Evolutionary conservation across 208 protist species (phyloP).

Genomic region (Crithidia thermophila): DNA sequence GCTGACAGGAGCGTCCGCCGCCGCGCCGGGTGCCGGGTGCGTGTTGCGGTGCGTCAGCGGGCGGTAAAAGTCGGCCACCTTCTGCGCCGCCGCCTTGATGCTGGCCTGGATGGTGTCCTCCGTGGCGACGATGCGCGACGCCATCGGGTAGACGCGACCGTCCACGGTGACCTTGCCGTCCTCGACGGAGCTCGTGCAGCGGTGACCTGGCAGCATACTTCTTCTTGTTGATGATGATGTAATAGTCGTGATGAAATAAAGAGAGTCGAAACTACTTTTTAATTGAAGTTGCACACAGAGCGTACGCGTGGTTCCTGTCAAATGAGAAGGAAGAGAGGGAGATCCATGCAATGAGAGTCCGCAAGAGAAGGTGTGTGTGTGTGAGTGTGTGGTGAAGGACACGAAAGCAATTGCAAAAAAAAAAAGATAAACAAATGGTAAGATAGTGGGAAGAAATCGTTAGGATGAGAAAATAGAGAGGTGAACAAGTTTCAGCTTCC

Average conservation of each 20-base stretch:
- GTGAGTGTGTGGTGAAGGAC: neutral
- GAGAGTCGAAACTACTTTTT: too few relatives aligned
- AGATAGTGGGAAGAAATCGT: neutral
- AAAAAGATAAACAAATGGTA: neutral
- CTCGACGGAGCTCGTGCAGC: conserved; percentile 36
- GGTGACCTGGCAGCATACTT: conserved; percentile 25
- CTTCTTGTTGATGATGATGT: neutral
- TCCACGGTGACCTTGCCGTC: conserved; percentile 69
- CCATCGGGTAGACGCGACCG: conserved; percentile 84
- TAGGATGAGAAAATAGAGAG: too few relatives aligned
- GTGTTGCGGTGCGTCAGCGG: conserved; percentile 52
- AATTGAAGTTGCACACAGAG: too few relatives aligned
- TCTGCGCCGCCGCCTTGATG: conserved; percentile 59
- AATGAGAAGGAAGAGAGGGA: conserved; percentile 3
- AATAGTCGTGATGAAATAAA: neutral
- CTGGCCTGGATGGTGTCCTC: conserved; percentile 64
- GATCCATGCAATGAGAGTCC: neutral
- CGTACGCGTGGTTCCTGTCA: too few relatives aligned
- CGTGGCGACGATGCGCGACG: conserved; percentile 64
- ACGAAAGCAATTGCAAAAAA: neutral
- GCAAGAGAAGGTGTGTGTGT: conserved; percentile 5
- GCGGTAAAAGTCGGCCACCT: conserved; percentile 72
- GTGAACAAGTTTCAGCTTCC: too few relatives aligned
- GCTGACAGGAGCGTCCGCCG: neutral
- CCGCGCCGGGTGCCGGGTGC: conserved; percentile 8